Conservation (phyloP, 2,329 filamentous ascomycete genomes). For the Aspergillus piperis region DNA sequence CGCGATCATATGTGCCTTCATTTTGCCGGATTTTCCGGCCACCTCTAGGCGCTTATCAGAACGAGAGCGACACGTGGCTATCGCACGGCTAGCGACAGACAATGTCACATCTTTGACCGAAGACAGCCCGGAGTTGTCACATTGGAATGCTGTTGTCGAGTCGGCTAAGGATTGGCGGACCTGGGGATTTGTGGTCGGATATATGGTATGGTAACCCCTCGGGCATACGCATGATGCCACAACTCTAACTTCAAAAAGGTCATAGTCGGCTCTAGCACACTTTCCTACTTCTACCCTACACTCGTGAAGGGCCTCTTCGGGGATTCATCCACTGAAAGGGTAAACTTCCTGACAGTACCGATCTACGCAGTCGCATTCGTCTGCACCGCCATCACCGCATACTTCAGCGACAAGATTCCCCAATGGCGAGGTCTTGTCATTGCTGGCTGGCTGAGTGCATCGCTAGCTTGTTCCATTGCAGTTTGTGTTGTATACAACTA, state of each 20-base stretch:
- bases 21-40: conserved; percentile 54
- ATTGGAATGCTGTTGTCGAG: conserved; percentile 21
- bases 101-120: conserved; percentile 22
- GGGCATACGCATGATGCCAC: not conserved
- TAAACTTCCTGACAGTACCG: conserved; percentile 42
- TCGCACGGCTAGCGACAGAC: conserved; percentile 23
- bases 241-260: conserved; percentile 14
- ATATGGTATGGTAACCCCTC: conserved; percentile 31
- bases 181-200: conserved; percentile 45
- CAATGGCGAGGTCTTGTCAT: conserved; percentile 53
- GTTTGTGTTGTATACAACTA: conserved; percentile 53
- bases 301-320: conserved; percentile 27
- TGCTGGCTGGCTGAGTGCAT: conserved; percentile 49
- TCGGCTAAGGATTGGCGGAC: conserved; percentile 35
- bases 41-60: conserved; percentile 46
- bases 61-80: conserved; percentile 25
- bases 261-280: conserved; percentile 41
- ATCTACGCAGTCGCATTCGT: conserved; percentile 58
- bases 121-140: conserved; percentile 17
- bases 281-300: conserved; percentile 37
- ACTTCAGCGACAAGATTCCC: conserved; percentile 51
- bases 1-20: conserved; percentile 46
- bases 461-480: conserved; percentile 42
- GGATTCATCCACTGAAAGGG: conserved; percentile 26
- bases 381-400: conserved; percentile 49